These are phyloP conservation scores for Neonectria coccinea DNA, from an alignment of 2,329 filamentous ascomycete genomes.

Conservation along the genomic window DNA sequence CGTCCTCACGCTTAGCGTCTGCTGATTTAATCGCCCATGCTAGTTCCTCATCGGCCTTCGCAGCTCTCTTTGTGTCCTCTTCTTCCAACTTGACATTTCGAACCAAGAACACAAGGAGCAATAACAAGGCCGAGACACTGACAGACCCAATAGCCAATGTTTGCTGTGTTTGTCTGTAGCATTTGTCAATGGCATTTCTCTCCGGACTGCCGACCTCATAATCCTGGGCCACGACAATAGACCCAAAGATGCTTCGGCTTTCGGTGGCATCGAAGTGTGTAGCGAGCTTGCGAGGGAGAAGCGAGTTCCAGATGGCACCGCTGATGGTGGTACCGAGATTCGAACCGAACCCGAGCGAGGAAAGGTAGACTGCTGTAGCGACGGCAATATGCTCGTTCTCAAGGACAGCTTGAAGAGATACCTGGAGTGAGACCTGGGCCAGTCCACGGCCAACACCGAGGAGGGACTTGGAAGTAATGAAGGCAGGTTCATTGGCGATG, in stretches of 20 bases:
- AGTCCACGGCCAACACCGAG: constrained; percentile 24
- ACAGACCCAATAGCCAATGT: not conserved
- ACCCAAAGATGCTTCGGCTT: not conserved
- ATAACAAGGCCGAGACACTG: not conserved
- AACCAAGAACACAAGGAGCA: not conserved
- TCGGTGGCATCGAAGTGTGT: constrained; percentile 19
- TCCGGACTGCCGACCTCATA: not conserved
- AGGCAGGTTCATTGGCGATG: constrained; percentile 31
- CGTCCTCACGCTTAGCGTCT: not conserved
- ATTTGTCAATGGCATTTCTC: not conserved
- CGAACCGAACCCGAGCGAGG: constrained; percentile 30
- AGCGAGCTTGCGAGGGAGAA: constrained; percentile 26
- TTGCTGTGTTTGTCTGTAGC: not conserved
- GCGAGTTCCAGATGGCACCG: constrained; percentile 36
- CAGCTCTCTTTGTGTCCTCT: not conserved
- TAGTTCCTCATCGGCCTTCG: not conserved
- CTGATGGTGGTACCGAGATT: constrained; percentile 34
- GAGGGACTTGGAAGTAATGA: constrained; percentile 33
- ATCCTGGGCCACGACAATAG: not conserved
- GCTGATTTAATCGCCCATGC: not conserved
- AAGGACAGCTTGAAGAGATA: not conserved
- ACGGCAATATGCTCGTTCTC: not conserved
- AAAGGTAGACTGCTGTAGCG: constrained; percentile 30
- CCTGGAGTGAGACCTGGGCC: not conserved
- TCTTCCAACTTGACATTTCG: not conserved